Evolutionary conservation across 495 filamentous ascomycete genomes (phyloP), one percentile per base, ranked within the genome.

Genomic region (Penicillium lagena): DNA sequence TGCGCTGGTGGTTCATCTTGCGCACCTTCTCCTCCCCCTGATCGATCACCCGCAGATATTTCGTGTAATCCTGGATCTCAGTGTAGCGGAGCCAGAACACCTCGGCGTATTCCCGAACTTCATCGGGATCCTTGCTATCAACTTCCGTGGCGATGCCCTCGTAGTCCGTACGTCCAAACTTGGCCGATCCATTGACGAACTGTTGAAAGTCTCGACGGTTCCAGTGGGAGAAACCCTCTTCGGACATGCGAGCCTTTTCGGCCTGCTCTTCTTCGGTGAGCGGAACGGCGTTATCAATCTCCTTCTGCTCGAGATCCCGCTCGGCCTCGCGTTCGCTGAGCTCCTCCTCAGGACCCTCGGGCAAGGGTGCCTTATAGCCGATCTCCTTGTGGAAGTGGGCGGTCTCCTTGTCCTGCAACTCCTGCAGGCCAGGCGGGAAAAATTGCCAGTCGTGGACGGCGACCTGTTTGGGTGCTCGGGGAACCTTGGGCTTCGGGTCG

Each of bases 161-260:
- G 52, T 87, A 96, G 59, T 90, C 84, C 15, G 79, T 79, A 17
- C 90, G 86, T 10, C 94, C 94, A 59, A 89, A 91, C 57, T 90
- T 90, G 37, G 87, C 93, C 13, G 87, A 91, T 15, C 90, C 89
- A 58, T 96, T 95, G 62, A 97, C 74, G 56, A 99, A 99, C 53
- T 95, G 91, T 55, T 96, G 90, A 74, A 97, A 99, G 63, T 99
- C 94, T 56, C 95, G 81, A 44, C 89, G 82, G 64, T 95, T 95
- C 94, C 94, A 99, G 35, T 88, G 80, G 2, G 79, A 83, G 58
- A 99, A 99, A 17, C 94, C 94, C 58, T 90, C 76, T 50, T 85
- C 77, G 5, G 86, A 85, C 42, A 99, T 77, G 17, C 56, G 60
- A 29, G 84, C 76, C 67, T 97, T 99, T 62, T 90, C 80, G 30